Base-by-base conservation (phyloP, 2,329 filamentous ascomycete genomes). In the Canariomyces notabilis region DNA sequence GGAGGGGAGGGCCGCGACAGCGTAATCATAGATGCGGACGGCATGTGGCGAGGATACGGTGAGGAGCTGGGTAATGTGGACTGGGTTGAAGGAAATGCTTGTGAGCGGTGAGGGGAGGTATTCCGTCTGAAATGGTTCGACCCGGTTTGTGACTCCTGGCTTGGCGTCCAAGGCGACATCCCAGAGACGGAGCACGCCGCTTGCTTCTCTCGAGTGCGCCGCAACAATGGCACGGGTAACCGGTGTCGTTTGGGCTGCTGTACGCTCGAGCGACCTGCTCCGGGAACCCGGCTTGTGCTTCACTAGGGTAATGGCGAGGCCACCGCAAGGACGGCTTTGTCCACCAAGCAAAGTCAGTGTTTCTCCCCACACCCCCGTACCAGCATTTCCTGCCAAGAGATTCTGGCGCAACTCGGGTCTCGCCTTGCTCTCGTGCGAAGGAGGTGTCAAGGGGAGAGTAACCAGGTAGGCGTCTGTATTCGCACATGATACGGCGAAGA, bases 331-430 rank as follows among this genome's bases (percentile, higher is more conserved):
- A 50, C 69, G 75, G 37, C 67, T 65, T 57, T 80, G 77, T 1
- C 80, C 79, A 15, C 64, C 64, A 6, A 85, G 69, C 9, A 74
- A 59, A 1, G 74, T 68, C 19, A 84, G 63, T 0, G 72, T 74
- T 62, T 84, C 80, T 6, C 79, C 79, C 79, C 80, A 84, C n/a
- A 71, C 72, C 32, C 80, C 79, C 23, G 73, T 77, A 15, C 80
- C 80, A 29, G 75, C 75, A 50, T 71, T 74, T 16, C 72, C 75
- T 6, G 74, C 72, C 41, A 79, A 59, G 8, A 81, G 67, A 48
- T 68, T 71, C 15, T 65, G 63, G 43, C 69, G 71, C 19, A 83
- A 65, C 49, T 81, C 76, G 3, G 71, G 67, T 9, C 79, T 68
- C 2, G 69, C 67, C 58, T 82, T 83, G 61, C 76, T 80, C 56